A percentile compares a stretch with the other conserved stretches of the same genome.
Evolutionary conservation across 805 yeast species (phyloP).

Genomic region (Metschnikowia cubensis): DNA sequence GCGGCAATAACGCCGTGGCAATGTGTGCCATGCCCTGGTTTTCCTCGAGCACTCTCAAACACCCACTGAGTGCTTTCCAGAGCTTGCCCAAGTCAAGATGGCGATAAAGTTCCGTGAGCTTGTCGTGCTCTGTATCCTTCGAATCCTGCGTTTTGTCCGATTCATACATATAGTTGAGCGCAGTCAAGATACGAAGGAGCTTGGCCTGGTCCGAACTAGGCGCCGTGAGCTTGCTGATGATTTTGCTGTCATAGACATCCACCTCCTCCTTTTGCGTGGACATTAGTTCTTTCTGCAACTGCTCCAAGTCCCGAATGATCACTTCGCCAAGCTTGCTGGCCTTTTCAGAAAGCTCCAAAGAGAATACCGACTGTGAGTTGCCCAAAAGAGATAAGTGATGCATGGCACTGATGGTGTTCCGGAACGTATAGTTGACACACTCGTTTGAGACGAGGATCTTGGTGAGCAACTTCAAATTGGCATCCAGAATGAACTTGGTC

Average conservation of each 20-base stretch:
- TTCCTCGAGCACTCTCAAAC: slow-evolving; percentile 60
- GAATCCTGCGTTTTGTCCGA: slow-evolving; percentile 18
- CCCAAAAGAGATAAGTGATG: slow-evolving; percentile 64
- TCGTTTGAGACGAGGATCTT: slow-evolving; percentile 73
- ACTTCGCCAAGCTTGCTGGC: slow-evolving; percentile 58
- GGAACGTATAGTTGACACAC: slow-evolving; percentile 80
- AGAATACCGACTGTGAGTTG: slow-evolving; percentile 60
- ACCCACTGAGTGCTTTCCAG: slow-evolving; percentile 82
- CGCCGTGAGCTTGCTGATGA: slow-evolving; percentile 66
- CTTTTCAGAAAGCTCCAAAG: slow-evolving; percentile 58
- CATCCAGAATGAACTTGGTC: slow-evolving; percentile 46
- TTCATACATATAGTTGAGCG: slow-evolving; percentile 77
- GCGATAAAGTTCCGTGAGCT: slow-evolving; percentile 59
- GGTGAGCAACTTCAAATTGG: slow-evolving; percentile 58
- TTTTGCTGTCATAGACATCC: slow-evolving; percentile 41
- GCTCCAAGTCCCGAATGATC: slow-evolving; percentile 52
- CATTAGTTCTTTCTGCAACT: slow-evolving; percentile 45
- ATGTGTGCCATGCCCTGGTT: slow-evolving; percentile 47
- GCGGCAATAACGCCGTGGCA: slow-evolving; percentile 77
- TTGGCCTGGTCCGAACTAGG: slow-evolving; percentile 86
- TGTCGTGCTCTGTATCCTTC: slow-evolving; percentile 35
- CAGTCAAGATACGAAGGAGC: slow-evolving; percentile 78
- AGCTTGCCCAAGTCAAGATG: slow-evolving; percentile 67
- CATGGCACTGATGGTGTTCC: slow-evolving; percentile 77
- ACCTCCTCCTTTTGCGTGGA: slow-evolving; percentile 18